phyloP scores from a whole-genome alignment of 768 basidiomycete genomes.

The Hygrophorus russula region DNA sequence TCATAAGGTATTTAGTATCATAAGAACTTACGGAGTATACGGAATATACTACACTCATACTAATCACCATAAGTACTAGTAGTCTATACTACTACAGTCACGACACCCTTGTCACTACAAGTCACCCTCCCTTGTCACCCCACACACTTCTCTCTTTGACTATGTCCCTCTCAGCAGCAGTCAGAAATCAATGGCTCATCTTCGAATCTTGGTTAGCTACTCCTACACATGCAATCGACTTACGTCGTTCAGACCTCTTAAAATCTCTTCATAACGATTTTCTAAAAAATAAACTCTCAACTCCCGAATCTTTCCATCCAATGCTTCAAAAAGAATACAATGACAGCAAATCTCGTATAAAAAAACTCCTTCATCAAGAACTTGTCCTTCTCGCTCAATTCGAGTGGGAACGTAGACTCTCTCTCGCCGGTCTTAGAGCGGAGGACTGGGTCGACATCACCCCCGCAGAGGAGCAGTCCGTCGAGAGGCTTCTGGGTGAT shows the following conservation, averaged over 20 bases:
- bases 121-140: no score
- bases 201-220: slow-evolving; percentile 23
- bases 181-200: slow-evolving; percentile 22
- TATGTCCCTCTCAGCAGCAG: slow-evolving; percentile 11
- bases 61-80: no score
- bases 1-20: no score
- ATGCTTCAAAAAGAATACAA: slow-evolving; percentile 17
- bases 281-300: slow-evolving; percentile 11
- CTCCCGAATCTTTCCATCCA: slow-evolving; percentile 10
- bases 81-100: background rate
- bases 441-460: slow-evolving; percentile 37
- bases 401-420: slow-evolving; percentile 30
- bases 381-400: slow-evolving; percentile 22
- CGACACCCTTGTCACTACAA: slow-evolving; percentile 18
- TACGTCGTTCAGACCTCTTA: slow-evolving; percentile 14
- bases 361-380: slow-evolving; percentile 18
- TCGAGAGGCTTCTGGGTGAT: slow-evolving; percentile 26
- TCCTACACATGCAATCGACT: slow-evolving; percentile 16
- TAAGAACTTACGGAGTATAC: no score
- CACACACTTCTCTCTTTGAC: no score
- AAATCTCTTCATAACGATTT: slow-evolving; percentile 16
- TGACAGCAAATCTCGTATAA: slow-evolving; percentile 14
- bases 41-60: no score
- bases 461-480: slow-evolving; percentile 21
- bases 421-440: slow-evolving; percentile 21